These are phyloP conservation scores for Earliella scabrosa DNA, from an alignment of 1,284 basidiomycete genomes.

Conservation along the genomic window DNA sequence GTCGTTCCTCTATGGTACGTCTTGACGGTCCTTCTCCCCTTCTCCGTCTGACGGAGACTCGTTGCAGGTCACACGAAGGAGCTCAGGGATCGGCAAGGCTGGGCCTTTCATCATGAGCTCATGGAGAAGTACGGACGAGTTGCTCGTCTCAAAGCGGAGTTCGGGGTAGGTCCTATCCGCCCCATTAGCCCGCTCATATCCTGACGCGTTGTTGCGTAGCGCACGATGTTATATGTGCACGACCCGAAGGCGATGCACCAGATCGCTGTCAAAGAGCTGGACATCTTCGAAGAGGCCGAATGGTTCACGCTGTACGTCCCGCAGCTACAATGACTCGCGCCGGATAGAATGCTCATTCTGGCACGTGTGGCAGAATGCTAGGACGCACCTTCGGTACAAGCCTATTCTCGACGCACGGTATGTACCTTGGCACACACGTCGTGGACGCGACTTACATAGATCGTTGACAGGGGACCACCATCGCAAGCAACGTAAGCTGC, in stretches of 20 bases:
- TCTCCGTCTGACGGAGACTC: too few relatives aligned
- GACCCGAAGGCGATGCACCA: constrained; percentile 35
- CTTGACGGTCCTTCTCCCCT: too few relatives aligned
- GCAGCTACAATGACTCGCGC: not conserved
- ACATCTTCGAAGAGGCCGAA: constrained; percentile 33
- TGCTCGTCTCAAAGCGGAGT: constrained; percentile 15
- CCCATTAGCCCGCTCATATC: too few relatives aligned
- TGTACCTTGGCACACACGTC: not conserved
- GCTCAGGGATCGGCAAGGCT: constrained; percentile 20
- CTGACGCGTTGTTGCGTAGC: constrained; percentile 13
- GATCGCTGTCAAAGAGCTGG: constrained; percentile 38
- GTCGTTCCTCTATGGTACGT: constrained; percentile 6
- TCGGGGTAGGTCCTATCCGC: constrained; percentile 13
- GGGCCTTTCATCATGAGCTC: constrained; percentile 19
- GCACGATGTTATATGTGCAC: constrained; percentile 29
- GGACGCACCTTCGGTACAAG: constrained; percentile 27
- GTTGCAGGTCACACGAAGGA: constrained; percentile 26
- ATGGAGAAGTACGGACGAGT: constrained; percentile 24
- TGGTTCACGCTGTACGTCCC: constrained; percentile 24
- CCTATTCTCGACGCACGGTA: constrained; percentile 27
- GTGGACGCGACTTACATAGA: not conserved
- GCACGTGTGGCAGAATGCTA: constrained; percentile 11
- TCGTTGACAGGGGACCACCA: constrained; percentile 26
- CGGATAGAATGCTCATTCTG: not conserved
- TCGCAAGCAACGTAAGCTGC: constrained; percentile 24